A percentile compares a stretch with the other conserved stretches of the same genome.
Evolutionary conservation across 495 filamentous ascomycete species (phyloP).

Genomic region (Clavariopsis aquatica): DNA sequence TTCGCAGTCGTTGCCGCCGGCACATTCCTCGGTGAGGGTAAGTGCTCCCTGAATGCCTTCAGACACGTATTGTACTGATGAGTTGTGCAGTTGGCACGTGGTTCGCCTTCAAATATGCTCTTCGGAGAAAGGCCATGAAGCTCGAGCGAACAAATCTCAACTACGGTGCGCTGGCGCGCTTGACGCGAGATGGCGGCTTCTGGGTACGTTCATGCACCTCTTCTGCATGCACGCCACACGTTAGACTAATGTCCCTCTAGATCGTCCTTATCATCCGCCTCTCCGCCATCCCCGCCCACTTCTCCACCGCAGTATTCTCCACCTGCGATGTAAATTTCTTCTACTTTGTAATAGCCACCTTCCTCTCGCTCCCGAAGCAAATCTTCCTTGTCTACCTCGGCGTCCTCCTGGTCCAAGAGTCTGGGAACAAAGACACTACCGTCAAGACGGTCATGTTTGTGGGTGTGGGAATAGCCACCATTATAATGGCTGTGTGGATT

Average conservation of each 20-base stretch:
- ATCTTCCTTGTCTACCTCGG: conserved; percentile 34
- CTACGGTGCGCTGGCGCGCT: conserved; percentile 31
- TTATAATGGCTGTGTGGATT: conserved; percentile 24
- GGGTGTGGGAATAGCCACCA: conserved; percentile 15
- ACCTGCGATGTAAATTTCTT: conserved; percentile 33
- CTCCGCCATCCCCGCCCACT: conserved; percentile 24
- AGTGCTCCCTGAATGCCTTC: not conserved
- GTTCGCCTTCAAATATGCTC: conserved; percentile 28
- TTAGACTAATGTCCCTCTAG: not conserved
- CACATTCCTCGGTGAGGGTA: conserved; percentile 30
- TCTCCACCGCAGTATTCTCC: conserved; percentile 29
- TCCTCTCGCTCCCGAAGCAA: conserved; percentile 28
- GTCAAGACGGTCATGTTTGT: conserved; percentile 23
- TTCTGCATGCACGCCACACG: not conserved
- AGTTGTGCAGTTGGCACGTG: conserved; percentile 23
- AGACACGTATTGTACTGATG: not conserved
- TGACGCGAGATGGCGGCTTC: conserved; percentile 29
- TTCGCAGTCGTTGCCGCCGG: conserved; percentile 28
- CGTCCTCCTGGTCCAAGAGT: conserved; percentile 19
- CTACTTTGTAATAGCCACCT: conserved; percentile 23
- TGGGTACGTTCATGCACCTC: conserved; percentile 10
- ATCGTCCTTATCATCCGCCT: conserved; percentile 29
- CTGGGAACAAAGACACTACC: not conserved
- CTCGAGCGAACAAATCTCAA: conserved; percentile 30
- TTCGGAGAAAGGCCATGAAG: conserved; percentile 13